phyloP scores from a whole-genome alignment of 73 alveolate species.

The Paramecium pentaurelia region DNA sequence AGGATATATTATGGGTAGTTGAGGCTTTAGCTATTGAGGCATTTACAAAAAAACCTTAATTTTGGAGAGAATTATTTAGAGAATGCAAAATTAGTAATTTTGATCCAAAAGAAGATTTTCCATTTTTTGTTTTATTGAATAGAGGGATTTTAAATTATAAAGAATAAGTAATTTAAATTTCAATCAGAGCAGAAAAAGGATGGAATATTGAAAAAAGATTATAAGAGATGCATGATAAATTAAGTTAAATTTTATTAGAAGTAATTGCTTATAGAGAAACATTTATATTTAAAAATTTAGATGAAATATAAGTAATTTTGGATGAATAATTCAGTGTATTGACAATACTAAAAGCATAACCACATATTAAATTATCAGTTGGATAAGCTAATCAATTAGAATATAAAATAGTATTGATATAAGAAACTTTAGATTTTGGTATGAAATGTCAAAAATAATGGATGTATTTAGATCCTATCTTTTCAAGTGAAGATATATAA shows the following conservation, averaged over 20 bases:
- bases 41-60: conserved; percentile 26
- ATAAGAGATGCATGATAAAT: conserved; percentile 15
- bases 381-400: conserved; percentile 44
- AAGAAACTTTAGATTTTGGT: conserved; percentile 36
- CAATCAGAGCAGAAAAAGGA: conserved; percentile 33
- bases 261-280: background rate
- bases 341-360: conserved; percentile 31
- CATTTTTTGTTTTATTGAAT: background rate
- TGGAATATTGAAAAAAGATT: conserved; percentile 46
- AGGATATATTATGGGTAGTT: conserved; percentile 13
- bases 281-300: background rate
- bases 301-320: background rate
- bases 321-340: conserved; percentile 43
- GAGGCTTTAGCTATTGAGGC: conserved; percentile 42
- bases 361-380: background rate
- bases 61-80: conserved; percentile 37
- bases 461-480: conserved; percentile 46
- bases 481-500: conserved; percentile 35
- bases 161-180: background rate
- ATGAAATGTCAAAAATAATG: conserved; percentile 31
- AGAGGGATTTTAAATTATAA: conserved; percentile 30
- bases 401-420: conserved; percentile 24
- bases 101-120: conserved; percentile 28
- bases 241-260: background rate
- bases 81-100: conserved; percentile 11